A percentile compares a stretch with the other conserved stretches of the same genome.
Conservation (phyloP, 2,329 filamentous ascomycete species). For the Xylaria sp. region DNA sequence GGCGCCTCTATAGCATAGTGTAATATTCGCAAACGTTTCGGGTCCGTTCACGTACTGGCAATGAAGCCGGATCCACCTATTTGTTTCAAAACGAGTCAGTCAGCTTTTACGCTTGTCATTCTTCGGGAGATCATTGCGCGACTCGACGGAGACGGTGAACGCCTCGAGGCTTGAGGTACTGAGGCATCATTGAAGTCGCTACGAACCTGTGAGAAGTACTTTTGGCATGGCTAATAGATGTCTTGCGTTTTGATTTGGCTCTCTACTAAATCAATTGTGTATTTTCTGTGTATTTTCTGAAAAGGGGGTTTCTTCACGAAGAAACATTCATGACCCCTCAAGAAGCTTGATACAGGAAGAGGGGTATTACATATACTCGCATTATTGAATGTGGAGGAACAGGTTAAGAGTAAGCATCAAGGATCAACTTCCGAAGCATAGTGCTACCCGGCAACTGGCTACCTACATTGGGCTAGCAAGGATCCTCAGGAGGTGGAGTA, state of each 20-base stretch:
- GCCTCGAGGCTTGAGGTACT: neutral
- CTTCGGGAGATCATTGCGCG: conserved; percentile 2
- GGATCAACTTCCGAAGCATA: conserved; percentile 7
- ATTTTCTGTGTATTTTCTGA: neutral
- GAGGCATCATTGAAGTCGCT: conserved; percentile 1
- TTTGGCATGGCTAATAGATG: conserved; percentile 55
- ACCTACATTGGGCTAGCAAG: conserved; percentile 19
- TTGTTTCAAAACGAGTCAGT: conserved; percentile 18
- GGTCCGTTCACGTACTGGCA: conserved; percentile 53
- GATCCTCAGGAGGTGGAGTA: conserved; percentile 13
- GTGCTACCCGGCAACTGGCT: conserved; percentile 9
- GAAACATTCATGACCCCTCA: conserved; percentile 5
- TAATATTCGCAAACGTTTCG: neutral
- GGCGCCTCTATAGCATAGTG: neutral
- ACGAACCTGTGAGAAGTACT: conserved; percentile 59
- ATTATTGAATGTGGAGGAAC: neutral
- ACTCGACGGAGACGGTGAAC: neutral
- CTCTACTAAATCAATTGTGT: neutral
- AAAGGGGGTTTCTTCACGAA: neutral
- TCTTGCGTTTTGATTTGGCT: neutral
- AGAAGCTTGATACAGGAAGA: neutral
- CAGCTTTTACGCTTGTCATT: conserved; percentile 11
- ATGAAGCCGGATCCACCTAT: conserved; percentile 65
- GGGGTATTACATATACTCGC: conserved; percentile 22
- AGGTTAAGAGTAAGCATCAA: conserved; percentile 24